Evolutionary conservation across 345 rosid species (phyloP).

Genomic region (Citrus maxima): DNA sequence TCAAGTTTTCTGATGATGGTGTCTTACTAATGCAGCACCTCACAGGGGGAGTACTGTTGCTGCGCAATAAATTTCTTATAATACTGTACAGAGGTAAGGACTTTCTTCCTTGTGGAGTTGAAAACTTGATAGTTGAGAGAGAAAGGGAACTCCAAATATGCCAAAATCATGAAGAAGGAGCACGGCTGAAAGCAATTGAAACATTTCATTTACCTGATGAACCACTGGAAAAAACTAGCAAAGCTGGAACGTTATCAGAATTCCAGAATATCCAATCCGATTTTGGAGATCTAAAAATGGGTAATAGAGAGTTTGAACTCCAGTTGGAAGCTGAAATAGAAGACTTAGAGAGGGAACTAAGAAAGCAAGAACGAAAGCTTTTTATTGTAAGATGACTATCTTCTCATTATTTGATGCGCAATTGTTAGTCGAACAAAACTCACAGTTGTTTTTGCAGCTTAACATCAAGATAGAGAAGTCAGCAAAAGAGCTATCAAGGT

Average conservation of each 20-base stretch:
- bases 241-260: constrained; percentile 64
- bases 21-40: constrained; percentile 44
- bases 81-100: constrained; percentile 85
- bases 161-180: constrained; percentile 63
- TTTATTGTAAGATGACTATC: constrained; percentile 47
- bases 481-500: constrained; percentile 39
- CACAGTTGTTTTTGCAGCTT: constrained; percentile 44
- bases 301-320: constrained; percentile 34
- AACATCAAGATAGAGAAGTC: constrained; percentile 57
- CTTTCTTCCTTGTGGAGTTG: constrained; percentile 58
- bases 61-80: constrained; percentile 67
- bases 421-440: constrained; percentile 10
- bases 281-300: constrained; percentile 31
- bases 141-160: constrained; percentile 54
- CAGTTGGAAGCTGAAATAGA: constrained; percentile 53
- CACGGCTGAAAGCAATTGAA: constrained; percentile 48
- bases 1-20: not conserved
- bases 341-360: constrained; percentile 50
- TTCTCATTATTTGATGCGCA: constrained; percentile 10
- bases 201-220: constrained; percentile 33
- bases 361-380: constrained; percentile 62
- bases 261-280: constrained; percentile 49
- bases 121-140: constrained; percentile 52
- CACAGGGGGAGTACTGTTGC: constrained; percentile 76
- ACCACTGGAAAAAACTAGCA: constrained; percentile 34